phyloP scores from a whole-genome alignment of 768 basidiomycete genomes.

The Chlorophyllum brunneum region DNA sequence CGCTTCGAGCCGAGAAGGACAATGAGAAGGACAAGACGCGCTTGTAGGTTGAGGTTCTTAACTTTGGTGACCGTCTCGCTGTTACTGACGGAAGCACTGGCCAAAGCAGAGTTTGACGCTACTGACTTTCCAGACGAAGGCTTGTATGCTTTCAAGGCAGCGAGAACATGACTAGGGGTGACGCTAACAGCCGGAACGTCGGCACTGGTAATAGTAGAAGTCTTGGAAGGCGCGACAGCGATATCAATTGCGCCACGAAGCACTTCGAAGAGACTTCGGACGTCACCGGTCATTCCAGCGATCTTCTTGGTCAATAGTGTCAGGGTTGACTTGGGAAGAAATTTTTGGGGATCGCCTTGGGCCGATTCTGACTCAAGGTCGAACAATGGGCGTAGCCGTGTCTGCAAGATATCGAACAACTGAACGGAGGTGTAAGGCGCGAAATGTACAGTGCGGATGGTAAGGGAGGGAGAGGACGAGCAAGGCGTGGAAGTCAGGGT shows the following conservation, averaged over 20 bases:
- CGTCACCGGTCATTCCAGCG: slow-evolving; percentile 80
- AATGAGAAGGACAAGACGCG: slow-evolving; percentile 63
- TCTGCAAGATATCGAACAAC: slow-evolving; percentile 62
- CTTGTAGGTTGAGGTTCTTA: slow-evolving; percentile 67
- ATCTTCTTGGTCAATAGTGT: slow-evolving; percentile 76
- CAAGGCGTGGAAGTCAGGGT: slow-evolving; percentile 63
- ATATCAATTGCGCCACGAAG: slow-evolving; percentile 76
- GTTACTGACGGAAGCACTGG: slow-evolving; percentile 26
- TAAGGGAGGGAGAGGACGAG: slow-evolving; percentile 31
- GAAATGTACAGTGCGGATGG: slow-evolving; percentile 72
- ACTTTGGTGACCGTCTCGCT: slow-evolving; percentile 69
- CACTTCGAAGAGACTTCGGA: slow-evolving; percentile 76
- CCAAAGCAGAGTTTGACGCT: slow-evolving; percentile 20
- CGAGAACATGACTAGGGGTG: slow-evolving; percentile 64
- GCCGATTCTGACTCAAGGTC: slow-evolving; percentile 27
- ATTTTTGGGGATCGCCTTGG: slow-evolving; percentile 36
- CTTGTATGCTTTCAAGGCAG: slow-evolving; percentile 70
- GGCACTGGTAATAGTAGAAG: slow-evolving; percentile 28
- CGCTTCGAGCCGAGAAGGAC: slow-evolving; percentile 64
- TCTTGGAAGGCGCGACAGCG: slow-evolving; percentile 36
- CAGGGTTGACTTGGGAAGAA: slow-evolving; percentile 62
- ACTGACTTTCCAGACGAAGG: slow-evolving; percentile 34
- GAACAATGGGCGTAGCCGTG: slow-evolving; percentile 55
- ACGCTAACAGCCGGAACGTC: slow-evolving; percentile 40
- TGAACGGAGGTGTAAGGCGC: slow-evolving; percentile 73